phyloP scores from a whole-genome alignment of 345 rosid genomes.

The Trapa incisa region DNA sequence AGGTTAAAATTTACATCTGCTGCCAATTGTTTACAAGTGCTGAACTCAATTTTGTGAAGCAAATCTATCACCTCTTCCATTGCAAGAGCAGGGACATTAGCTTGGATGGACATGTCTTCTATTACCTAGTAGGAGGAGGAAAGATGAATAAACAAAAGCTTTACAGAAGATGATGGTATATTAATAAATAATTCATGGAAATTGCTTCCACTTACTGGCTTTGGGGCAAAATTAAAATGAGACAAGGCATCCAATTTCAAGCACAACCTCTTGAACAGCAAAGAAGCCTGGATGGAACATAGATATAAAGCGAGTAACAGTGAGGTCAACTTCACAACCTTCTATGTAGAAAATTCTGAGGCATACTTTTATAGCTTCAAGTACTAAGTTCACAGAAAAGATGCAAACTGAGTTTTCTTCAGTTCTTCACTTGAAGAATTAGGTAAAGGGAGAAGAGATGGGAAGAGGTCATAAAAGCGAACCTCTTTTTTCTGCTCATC shows the following conservation, averaged over 20 bases:
- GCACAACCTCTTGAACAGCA: constrained; percentile 66
- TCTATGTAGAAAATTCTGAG: no score
- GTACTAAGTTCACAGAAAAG: not conserved
- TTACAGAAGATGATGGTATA: not conserved
- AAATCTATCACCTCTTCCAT: constrained; percentile 76
- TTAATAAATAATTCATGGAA: not conserved
- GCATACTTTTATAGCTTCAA: not conserved
- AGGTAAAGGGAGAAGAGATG: not conserved
- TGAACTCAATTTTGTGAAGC: not conserved
- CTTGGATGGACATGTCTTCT: constrained; percentile 81
- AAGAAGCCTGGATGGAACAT: constrained; percentile 44
- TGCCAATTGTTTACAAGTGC: not conserved
- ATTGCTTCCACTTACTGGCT: constrained; percentile 61
- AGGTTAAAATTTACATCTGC: not conserved
- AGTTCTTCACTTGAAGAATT: not conserved
- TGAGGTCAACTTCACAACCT: not conserved
- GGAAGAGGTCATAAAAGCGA: not conserved
- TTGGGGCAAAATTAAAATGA: constrained; percentile 93
- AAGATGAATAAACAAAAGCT: not conserved
- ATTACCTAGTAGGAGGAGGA: constrained; percentile 39
- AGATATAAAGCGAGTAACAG: not conserved
- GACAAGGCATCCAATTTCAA: constrained; percentile 94
- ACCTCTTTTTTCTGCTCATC: constrained; percentile 92
- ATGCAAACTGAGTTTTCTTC: not conserved
- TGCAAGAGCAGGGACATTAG: constrained; percentile 89